Conservation (phyloP, 2,329 filamentous ascomycete species). For the Bisporella sp. region DNA sequence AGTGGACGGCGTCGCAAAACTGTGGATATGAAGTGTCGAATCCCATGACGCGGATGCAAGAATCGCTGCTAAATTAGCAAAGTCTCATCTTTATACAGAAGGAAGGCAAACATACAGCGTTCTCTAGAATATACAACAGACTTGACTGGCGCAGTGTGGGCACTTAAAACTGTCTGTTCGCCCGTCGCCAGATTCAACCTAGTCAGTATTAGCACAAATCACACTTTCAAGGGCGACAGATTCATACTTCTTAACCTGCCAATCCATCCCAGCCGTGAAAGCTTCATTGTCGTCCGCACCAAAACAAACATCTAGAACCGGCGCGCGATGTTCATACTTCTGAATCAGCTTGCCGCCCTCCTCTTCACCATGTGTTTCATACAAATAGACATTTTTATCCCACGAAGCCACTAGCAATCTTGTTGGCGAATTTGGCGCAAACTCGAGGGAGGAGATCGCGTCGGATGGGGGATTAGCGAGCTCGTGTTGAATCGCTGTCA, state of each 20-base stretch:
- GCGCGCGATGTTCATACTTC: slow-evolving; percentile 74
- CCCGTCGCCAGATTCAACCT: slow-evolving; percentile 67
- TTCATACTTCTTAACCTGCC: slow-evolving; percentile 66
- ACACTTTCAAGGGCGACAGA: neutral
- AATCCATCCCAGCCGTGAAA: slow-evolving; percentile 81
- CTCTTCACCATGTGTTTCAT: slow-evolving; percentile 59
- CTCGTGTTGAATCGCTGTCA: slow-evolving; percentile 68
- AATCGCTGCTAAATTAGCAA: slow-evolving; percentile 41
- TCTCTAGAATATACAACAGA: slow-evolving; percentile 74
- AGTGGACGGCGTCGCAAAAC: slow-evolving; percentile 45
- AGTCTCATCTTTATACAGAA: slow-evolving; percentile 3
- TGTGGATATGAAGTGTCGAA: slow-evolving; percentile 78
- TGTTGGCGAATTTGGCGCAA: slow-evolving; percentile 68
- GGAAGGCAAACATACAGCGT: slow-evolving; percentile 44
- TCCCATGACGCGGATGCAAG: slow-evolving; percentile 94
- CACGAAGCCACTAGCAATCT: slow-evolving; percentile 88
- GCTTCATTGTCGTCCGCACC: slow-evolving; percentile 75
- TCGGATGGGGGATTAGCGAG: slow-evolving; percentile 77
- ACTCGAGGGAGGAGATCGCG: slow-evolving; percentile 79
- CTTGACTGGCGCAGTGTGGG: slow-evolving; percentile 73
- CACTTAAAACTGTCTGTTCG: slow-evolving; percentile 67
- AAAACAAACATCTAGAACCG: slow-evolving; percentile 88
- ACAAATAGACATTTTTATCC: slow-evolving; percentile 88
- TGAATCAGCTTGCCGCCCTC: slow-evolving; percentile 52
- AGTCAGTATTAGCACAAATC: slow-evolving; percentile 7